Conservation (phyloP, 768 basidiomycete genomes). For the Roridomyces roridus region DNA sequence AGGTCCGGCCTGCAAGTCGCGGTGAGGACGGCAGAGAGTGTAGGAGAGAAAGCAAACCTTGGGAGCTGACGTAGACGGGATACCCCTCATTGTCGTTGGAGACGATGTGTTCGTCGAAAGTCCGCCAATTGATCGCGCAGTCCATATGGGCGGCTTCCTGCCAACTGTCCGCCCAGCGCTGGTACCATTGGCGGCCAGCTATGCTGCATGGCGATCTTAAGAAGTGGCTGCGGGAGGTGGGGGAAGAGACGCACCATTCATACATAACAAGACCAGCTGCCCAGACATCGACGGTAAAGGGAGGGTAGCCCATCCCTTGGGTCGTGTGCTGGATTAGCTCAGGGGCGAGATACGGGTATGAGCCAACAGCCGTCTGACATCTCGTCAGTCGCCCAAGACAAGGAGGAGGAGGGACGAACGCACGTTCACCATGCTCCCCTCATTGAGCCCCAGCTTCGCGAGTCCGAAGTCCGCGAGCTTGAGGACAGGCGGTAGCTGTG, state of each 20-base stretch:
- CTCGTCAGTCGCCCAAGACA: too few species aligned
- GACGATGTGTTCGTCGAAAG: background rate
- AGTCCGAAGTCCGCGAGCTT: conserved; percentile 98
- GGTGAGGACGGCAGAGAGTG: conserved; percentile 46
- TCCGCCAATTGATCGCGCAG: background rate
- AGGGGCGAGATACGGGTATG: conserved; percentile 90
- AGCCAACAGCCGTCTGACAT: conserved; percentile 89
- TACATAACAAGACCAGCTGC: conserved; percentile 93
- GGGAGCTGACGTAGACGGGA: conserved; percentile 30
- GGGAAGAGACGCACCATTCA: conserved; percentile 43
- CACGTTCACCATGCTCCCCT: conserved; percentile 75
- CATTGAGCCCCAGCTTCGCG: conserved; percentile 84
- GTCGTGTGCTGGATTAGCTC: conserved; percentile 66
- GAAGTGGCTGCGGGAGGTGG: background rate
- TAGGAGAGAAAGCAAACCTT: conserved; percentile 17
- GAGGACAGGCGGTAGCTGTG: conserved; percentile 65
- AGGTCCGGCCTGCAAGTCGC: conserved; percentile 56
- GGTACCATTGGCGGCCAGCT: too few species aligned
- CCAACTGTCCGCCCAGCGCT: background rate
- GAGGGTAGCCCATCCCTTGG: conserved; percentile 68
- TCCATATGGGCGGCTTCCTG: background rate
- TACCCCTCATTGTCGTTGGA: conserved; percentile 8
- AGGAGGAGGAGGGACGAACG: conserved; percentile 22
- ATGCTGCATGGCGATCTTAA: background rate
- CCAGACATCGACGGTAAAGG: conserved; percentile 88